Base-by-base conservation (phyloP, 495 filamentous ascomycete genomes). In the Talaromyces adpressus region DNA sequence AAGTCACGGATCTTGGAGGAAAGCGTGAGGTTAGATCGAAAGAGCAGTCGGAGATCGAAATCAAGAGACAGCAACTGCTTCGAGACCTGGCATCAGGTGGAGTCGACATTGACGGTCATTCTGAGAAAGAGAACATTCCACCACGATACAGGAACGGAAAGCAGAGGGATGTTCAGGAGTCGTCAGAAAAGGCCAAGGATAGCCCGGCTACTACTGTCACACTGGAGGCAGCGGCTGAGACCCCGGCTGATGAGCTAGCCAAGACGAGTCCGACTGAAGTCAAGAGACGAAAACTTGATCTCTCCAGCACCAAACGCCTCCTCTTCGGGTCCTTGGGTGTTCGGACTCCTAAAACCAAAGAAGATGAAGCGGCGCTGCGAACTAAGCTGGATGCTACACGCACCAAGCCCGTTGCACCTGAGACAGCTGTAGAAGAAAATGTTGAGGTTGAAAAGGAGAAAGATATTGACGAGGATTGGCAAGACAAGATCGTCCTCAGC, bases 241-340 rank as follows among this genome's bases (percentile, higher is more conserved):
- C 69, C 14, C 58, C 63, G 6, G 64, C 70, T 3, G 62, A 69
- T 30, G 66, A 69, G 32, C 56, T 30, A 23, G 62, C 58, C 27
- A 69, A 69, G 54, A 57, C 59, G 2, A 62, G 63, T 22, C 62
- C 71, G 8, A 67, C 69, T 20, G 58, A 65, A 45, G 61, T 73
- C 32, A 72, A 69, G 45, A 72, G 77, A 64, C 80, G 81, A 62
- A 75, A 77, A 1, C 69, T 91, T 20, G 88, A 93, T 68, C 65
- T 91, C 3, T 83, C 77, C 8, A 86, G 88, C 62, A 85, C 85
- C 4, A 82, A 83, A 49, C 79, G 90, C 64, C 70, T 93, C 64
- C 68, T 94, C 0, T 92, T 92, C 67, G 85, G 87, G 20, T 84
- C 88, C 23, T 77, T 92, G n/a, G 90, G 89, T 34, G 74, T 91